phyloP scores from a whole-genome alignment of 208 protist genomes.

The Leishmania guyanensis region DNA sequence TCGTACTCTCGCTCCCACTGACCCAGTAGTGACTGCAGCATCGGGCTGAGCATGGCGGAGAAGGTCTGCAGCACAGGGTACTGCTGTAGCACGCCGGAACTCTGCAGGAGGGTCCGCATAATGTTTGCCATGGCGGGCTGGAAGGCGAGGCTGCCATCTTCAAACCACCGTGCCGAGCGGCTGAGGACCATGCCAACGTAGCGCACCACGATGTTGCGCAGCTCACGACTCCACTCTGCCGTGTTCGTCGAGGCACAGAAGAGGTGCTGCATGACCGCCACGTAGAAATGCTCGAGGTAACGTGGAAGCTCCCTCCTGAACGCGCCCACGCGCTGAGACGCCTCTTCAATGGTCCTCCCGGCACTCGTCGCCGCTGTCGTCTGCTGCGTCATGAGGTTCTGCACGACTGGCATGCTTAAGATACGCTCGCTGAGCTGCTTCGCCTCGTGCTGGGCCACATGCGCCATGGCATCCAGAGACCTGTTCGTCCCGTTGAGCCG shows the following conservation, averaged over 20 bases:
- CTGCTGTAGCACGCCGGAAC: constrained; percentile 1
- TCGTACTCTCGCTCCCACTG: constrained; percentile 36
- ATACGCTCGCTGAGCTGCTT: constrained; percentile 13
- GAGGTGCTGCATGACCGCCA: constrained; percentile 24
- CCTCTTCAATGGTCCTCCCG: background rate
- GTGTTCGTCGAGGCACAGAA: constrained; percentile 4
- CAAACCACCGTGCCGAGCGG: constrained; percentile 43
- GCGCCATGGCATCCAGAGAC: background rate
- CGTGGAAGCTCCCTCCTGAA: constrained; percentile 20
- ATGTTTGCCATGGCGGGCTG: constrained; percentile 12
- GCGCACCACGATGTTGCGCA: constrained; percentile 34
- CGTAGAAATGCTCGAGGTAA: constrained; percentile 24
- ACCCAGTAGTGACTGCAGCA: constrained; percentile 19
- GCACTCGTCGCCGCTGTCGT: background rate
- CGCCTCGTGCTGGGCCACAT: constrained; percentile 18
- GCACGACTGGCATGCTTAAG: background rate
- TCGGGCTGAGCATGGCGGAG: constrained; percentile 12
- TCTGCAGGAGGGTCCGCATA: constrained; percentile 7
- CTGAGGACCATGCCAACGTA: constrained; percentile 31
- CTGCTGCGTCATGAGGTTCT: background rate
- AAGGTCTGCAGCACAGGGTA: constrained; percentile 16
- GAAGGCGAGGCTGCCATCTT: constrained; percentile 14
- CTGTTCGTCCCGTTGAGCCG: background rate
- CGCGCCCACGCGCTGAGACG: background rate
- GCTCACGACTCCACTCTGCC: constrained; percentile 31